Percentiles rank a stretch among this genome's conserved stretches.
Evolutionary conservation across 768 basidiomycete genomes (phyloP).

Genomic region (Lactarius tabidus): DNA sequence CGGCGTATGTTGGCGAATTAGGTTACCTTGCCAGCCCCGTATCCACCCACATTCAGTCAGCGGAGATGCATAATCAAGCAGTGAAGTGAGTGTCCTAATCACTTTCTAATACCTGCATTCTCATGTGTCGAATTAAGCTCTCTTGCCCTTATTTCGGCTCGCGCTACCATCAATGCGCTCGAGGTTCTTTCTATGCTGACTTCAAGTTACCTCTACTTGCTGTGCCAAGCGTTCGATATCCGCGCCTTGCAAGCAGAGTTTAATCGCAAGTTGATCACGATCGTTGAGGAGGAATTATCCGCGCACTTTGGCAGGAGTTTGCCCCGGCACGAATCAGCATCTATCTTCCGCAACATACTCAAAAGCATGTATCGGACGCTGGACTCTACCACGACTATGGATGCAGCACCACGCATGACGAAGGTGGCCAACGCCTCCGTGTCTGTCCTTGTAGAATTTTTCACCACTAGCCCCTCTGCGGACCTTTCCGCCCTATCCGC

Average conservation of each 20-base stretch:
- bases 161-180: constrained; percentile 72
- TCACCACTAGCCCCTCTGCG: constrained; percentile 29
- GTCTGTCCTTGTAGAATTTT: constrained; percentile 60
- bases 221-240: constrained; percentile 84
- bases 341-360: constrained; percentile 39
- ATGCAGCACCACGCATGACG: constrained; percentile 63
- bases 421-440: constrained; percentile 62
- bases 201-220: constrained; percentile 70
- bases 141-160: constrained; percentile 76
- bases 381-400: constrained; percentile 68
- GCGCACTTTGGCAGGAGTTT: constrained; percentile 42
- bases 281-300: constrained; percentile 49
- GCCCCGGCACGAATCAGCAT: constrained; percentile 31
- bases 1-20: constrained; percentile 78
- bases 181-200: constrained; percentile 74
- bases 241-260: constrained; percentile 73
- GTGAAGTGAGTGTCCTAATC: constrained; percentile 58
- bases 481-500: constrained; percentile 27
- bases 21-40: constrained; percentile 82
- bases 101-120: neutral
- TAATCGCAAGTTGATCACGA: constrained; percentile 42
- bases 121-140: constrained; percentile 46
- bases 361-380: constrained; percentile 48
- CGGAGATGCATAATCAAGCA: constrained; percentile 91
- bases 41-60: constrained; percentile 78